phyloP scores from a whole-genome alignment of 1,139 yeast genomes.

The Casaregolazyma suthepensis region DNA sequence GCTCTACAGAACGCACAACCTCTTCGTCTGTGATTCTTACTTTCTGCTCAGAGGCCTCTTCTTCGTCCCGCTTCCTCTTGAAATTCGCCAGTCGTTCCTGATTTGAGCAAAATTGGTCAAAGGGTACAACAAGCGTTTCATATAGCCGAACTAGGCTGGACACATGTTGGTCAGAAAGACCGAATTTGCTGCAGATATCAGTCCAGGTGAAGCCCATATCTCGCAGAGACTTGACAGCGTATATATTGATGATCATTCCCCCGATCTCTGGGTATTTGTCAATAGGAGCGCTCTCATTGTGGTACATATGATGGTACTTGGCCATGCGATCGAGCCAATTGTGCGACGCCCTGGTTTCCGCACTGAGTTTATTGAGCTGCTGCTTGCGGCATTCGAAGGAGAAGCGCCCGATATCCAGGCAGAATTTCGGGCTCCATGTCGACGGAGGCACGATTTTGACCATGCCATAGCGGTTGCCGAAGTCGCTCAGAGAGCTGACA shows the following conservation, averaged over 20 bases:
- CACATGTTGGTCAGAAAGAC: not conserved
- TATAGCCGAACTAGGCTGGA: not conserved
- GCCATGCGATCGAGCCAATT: conserved; percentile 33
- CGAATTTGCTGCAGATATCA: conserved; percentile 1
- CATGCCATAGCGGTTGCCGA: conserved; percentile 61
- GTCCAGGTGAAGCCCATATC: conserved; percentile 9
- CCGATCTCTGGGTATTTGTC: conserved; percentile 29
- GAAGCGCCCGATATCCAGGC: conserved; percentile 44
- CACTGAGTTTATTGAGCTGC: conserved; percentile 41
- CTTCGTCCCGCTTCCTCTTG: not conserved
- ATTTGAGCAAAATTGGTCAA: conserved; percentile 1
- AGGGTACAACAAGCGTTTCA: conserved; percentile 1
- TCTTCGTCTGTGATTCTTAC: not conserved
- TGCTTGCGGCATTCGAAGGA: conserved; percentile 53
- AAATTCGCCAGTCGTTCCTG: not conserved
- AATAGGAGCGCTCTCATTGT: conserved; percentile 14
- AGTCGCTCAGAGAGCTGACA: conserved; percentile 42
- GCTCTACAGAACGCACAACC: not conserved
- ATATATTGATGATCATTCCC: conserved; percentile 27
- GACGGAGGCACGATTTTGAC: conserved; percentile 58
- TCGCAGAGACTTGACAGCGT: conserved; percentile 21
- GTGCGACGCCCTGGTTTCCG: conserved; percentile 32
- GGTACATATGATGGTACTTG: conserved; percentile 28
- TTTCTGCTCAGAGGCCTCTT: not conserved
- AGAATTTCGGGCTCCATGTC: conserved; percentile 36